Base-by-base conservation (phyloP, 805 yeast genomes). In the Lachancea thermotolerans region DNA sequence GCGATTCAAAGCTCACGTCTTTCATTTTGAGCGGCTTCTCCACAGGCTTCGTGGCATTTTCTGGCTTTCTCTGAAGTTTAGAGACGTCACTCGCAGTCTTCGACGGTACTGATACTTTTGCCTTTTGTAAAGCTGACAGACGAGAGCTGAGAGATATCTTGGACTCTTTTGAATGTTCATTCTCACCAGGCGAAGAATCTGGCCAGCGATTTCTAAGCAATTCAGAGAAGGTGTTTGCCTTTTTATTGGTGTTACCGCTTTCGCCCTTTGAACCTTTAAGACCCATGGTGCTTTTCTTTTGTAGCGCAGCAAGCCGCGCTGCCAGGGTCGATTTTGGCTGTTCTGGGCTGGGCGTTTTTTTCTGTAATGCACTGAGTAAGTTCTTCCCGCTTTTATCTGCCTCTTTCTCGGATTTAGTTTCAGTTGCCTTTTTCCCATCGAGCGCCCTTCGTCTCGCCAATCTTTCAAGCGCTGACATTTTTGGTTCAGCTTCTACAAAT, bases 361-460 rank as follows among this genome's bases (percentile, higher is more conserved):
- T 21, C 21, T 27, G 39, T 29, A 31, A 33, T 16, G 46, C 10
- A 11, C 35, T 27, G n/a, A 43, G 25, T 12, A 16, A 10, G 18
- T 16, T 27, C 14, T 15, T 10, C 16, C 17, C n/a, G 18, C 21
- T 39, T 10, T 16, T 25, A 4, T 35, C 10, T 9, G 16, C 35
- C 7, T 40, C 10, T 10, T 14, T 7, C 3, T 18, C 27, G 9
- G 41, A 32, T 4, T 14, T 14, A 8, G 32, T 16, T 8, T 14
- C 25, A 17, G 17, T 9, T 4, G 36, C 14, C 16, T 39, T 38
- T 35, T 35, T 41, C 15, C 37, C 33, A 25, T 17, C 18, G 16
- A 33, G 33, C 10, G 60, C 42, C 46, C 73, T 65, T 36, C 68
- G 64, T 51, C 68, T 70, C n/a, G 79, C 79, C 53, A 77, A 61